phyloP scores from a whole-genome alignment of 2,329 filamentous ascomycete genomes.

The Stagonosporopsis rhizophila region DNA sequence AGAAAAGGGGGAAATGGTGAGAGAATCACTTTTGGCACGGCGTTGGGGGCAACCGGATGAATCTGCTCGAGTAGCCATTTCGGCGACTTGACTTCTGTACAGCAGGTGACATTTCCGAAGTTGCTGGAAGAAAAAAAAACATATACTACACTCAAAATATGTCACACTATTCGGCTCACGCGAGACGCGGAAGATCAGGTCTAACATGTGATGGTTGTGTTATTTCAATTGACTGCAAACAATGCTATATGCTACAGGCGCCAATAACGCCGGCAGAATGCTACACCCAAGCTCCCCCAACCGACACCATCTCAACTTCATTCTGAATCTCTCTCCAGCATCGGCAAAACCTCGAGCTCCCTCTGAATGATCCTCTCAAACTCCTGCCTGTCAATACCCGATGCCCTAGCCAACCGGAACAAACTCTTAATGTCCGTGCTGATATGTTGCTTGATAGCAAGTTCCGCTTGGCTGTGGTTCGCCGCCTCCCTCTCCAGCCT shows the following conservation, averaged over 20 bases:
- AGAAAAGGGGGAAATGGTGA: background rate
- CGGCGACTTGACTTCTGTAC: background rate
- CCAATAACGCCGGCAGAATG: conserved; percentile 2
- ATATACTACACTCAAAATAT: background rate
- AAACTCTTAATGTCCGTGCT: conserved; percentile 79
- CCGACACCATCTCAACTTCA: background rate
- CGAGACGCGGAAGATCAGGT: background rate
- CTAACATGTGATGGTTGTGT: background rate
- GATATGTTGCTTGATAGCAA: conserved; percentile 80
- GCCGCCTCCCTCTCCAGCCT: conserved; percentile 62
- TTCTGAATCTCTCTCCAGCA: conserved; percentile 67
- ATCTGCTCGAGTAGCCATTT: background rate
- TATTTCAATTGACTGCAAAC: background rate
- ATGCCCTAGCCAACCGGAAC: conserved; percentile 72
- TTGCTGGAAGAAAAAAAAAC: background rate
- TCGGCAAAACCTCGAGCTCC: conserved; percentile 72
- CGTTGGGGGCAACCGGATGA: conserved; percentile 1
- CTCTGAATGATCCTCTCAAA: conserved; percentile 75
- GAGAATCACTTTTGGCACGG: background rate
- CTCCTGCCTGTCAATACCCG: conserved; percentile 76
- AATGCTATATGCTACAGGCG: conserved; percentile 2
- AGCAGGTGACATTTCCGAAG: background rate
- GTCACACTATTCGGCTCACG: background rate
- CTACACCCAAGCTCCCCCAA: background rate
- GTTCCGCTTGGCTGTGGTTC: conserved; percentile 69